Evolutionary conservation across 352 stramenopile species (phyloP).

Genomic region (Globisporangium mamillatum): DNA sequence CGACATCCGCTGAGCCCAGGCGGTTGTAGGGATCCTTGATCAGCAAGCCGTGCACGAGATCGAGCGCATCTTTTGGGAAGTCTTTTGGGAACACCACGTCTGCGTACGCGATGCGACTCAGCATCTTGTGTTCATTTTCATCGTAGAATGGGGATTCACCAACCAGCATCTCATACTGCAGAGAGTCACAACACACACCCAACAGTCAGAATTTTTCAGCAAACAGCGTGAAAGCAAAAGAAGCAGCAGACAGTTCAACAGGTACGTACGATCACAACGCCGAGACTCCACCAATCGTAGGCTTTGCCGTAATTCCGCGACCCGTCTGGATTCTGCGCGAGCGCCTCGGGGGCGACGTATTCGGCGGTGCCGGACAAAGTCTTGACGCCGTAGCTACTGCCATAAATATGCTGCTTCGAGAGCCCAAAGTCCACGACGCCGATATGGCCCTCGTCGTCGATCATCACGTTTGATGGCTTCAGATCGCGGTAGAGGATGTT

Average conservation of each 20-base stretch:
- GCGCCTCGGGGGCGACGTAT: constrained; percentile 83
- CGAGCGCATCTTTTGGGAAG: constrained; percentile 73
- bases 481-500: constrained; percentile 89
- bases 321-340: constrained; percentile 77
- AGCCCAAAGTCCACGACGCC: constrained; percentile 87
- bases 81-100: constrained; percentile 73
- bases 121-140: constrained; percentile 88
- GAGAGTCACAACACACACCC: neutral
- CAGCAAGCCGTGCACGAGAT: constrained; percentile 71
- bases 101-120: constrained; percentile 77
- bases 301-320: constrained; percentile 85
- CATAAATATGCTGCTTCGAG: constrained; percentile 88
- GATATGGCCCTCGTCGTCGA: constrained; percentile 86
- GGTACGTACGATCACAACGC: constrained; percentile 75
- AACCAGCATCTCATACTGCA: constrained; percentile 85
- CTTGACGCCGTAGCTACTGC: constrained; percentile 82
- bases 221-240: neutral
- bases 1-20: constrained; percentile 60
- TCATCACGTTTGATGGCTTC: constrained; percentile 90
- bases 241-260: constrained; percentile 1
- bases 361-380: constrained; percentile 84
- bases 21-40: constrained; percentile 70
- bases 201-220: neutral
- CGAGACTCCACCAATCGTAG: constrained; percentile 90
- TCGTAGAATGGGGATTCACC: constrained; percentile 87